phyloP scores from a whole-genome alignment of 805 yeast species.

The Sugiyamaella valdiviana region DNA sequence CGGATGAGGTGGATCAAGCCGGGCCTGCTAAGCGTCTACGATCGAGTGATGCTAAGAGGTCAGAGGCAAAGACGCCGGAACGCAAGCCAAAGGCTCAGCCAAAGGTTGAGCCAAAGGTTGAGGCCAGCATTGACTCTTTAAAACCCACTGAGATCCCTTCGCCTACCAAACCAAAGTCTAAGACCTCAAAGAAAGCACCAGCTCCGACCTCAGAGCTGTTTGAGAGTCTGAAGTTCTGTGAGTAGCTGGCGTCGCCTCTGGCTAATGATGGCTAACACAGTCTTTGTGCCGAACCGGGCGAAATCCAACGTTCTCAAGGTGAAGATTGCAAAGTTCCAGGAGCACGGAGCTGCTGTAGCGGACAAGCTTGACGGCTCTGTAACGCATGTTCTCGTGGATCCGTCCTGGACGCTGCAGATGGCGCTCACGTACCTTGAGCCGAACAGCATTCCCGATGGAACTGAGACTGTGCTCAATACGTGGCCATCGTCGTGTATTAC shows the following conservation, averaged over 20 bases:
- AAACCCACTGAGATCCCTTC: neutral
- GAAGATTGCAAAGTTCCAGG: slow-evolving; percentile 13
- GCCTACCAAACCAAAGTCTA: neutral
- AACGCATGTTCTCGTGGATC: slow-evolving; percentile 27
- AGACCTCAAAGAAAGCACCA: neutral
- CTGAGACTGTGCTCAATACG: slow-evolving; percentile 15
- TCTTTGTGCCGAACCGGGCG: slow-evolving; percentile 10
- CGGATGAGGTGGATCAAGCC: neutral
- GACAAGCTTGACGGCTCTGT: slow-evolving; percentile 9
- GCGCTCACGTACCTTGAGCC: slow-evolving; percentile 3
- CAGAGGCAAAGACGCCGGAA: too few species aligned
- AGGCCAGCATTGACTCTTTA: too few species aligned
- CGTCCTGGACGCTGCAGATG: slow-evolving; percentile 3
- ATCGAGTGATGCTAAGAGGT: too few species aligned
- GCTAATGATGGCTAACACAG: neutral
- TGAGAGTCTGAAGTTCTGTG: slow-evolving; percentile 13
- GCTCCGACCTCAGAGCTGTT: slow-evolving; percentile 6
- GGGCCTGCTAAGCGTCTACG: neutral
- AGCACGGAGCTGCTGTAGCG: slow-evolving; percentile 24
- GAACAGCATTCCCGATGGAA: neutral
- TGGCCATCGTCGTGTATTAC: slow-evolving; percentile 34
- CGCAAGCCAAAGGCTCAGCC: too few species aligned
- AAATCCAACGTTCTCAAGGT: slow-evolving; percentile 10
- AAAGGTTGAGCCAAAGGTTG: too few species aligned
- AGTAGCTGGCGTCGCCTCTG: neutral